Evolutionary conservation across 352 stramenopile genomes (phyloP), one percentile per base, ranked within the genome.

Genomic region (Phytophthora citrophthora): DNA sequence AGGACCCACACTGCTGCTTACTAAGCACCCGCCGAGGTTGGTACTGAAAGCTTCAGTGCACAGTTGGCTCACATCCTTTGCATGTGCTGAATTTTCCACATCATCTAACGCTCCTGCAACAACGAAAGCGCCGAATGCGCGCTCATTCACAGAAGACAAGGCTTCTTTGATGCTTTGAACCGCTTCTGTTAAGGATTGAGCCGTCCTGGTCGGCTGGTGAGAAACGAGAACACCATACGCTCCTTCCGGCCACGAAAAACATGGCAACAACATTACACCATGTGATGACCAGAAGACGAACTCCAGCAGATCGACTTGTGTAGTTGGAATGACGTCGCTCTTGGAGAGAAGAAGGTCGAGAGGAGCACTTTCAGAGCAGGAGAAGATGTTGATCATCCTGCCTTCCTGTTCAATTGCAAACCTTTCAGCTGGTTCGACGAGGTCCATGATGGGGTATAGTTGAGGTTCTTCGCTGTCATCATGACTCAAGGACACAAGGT

Each of bases 201-300:
- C 60, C 5, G 62, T 61, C 11, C 51, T 31, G 11, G 52, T 52
- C 1, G 65, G 46, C 6, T 70, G 57, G 36, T 81, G 69, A 0
- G 68, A 70, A 6, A 72, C 72, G 31, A 86, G 66, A 50, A 86
- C 43, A 44, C 77, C 77, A 36, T 74, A 83, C 2, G 43, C 36
- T 16, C 72, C 64, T 64, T 71, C 36, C 13, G 76, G 38, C 72
- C 75, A 84, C 50, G 69, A 80, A 49, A 63, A 12, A 46, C 43
- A 38, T 38, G 64, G 61, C 23, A 69, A 40, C 7, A 67, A 55
- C 38, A 74, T 64, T 23, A 65, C 59, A 24, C 49, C 43, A 12
- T 60, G 48, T 11, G 49, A 56, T 4, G 57, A 13, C 39, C 59
- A 75, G n/a, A 71, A 60, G 24, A 80, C 63, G 40, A 69, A 60